Evolutionary conservation across 1,284 basidiomycete genomes (phyloP), one percentile per base, ranked within the genome.

Genomic region (Austropuccinia psidii): DNA sequence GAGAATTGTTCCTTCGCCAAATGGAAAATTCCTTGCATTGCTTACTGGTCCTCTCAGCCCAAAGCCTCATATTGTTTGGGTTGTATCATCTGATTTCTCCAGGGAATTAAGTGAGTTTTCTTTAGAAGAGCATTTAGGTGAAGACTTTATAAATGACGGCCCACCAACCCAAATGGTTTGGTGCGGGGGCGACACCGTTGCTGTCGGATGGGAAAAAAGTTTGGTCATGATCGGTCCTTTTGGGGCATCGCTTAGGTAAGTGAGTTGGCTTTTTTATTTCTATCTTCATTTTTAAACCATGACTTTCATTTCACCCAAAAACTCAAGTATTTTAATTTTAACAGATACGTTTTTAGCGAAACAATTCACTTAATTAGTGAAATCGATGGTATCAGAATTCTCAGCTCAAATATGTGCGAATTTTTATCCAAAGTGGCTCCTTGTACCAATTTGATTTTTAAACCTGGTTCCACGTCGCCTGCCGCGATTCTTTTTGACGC

Each of bases 121-220:
- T 21, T 39, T 72, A 29, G 31, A 33, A 17, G 77, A 77, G 11
- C 80, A 81, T 39, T 78, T 78, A 13, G 74, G 77, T n/a, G 67
- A 70, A 5, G 79, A 79, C 5, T 72, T 79, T 41, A 82, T 83
- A 8, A 72, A 21, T n/a, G 69, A 72, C 39, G 69, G 69, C 21
- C 57, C 57, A 5, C 57, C 58, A 8, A 80, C 85, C 35, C 87
- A 89, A 77, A 87, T 94, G 0, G 89, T 90, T 78, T 98, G 96
- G 96, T 98, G 94, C 79, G 94, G 94, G 5, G 93, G 93, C 79
- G 93, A 98, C 81, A 92, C 93, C 0, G 89, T 98, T 31, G 85
- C 93, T 1, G 85, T 98, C 19, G 89, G 88, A 1, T 98, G 91
- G 89, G 86, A 87, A 45, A 84, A 86, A n/a, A 83, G 88, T 55